Conservation (phyloP, 495 filamentous ascomycete genomes). For the Hypoxylon perforatum region DNA sequence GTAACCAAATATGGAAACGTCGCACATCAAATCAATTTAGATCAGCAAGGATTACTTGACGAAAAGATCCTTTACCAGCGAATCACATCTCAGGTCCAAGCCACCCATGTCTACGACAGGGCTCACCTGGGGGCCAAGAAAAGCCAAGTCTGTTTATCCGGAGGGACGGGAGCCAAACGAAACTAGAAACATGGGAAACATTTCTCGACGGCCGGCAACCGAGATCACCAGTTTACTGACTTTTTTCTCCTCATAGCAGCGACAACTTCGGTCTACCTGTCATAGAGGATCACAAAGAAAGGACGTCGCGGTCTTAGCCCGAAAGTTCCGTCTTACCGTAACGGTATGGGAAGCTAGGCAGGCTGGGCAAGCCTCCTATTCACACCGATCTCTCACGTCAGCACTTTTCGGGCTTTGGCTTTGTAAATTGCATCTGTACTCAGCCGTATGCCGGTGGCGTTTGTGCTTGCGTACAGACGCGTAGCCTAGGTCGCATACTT, state of each 20-base stretch:
- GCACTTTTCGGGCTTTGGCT: constrained; percentile 26
- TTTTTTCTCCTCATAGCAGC: constrained; percentile 19
- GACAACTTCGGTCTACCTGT: constrained; percentile 1
- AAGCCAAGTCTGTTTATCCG: constrained; percentile 38
- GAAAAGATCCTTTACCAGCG: constrained; percentile 24
- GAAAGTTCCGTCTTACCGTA: constrained; percentile 5
- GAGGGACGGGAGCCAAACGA: constrained; percentile 40
- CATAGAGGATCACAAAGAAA: constrained; percentile 2
- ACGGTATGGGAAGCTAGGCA: not conserved
- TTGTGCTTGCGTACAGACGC: constrained; percentile 28
- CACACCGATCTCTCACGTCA: constrained; percentile 37
- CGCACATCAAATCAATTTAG: constrained; percentile 36
- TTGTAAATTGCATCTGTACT: constrained; percentile 29
- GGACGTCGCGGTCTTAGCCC: not conserved
- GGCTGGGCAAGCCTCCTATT: constrained; percentile 25
- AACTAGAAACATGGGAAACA: constrained; percentile 32
- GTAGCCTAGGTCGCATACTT: constrained; percentile 14
- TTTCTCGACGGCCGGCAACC: constrained; percentile 11
- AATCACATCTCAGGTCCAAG: constrained; percentile 31
- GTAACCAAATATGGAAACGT: constrained; percentile 27
- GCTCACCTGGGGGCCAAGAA: constrained; percentile 32
- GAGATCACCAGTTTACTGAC: constrained; percentile 12
- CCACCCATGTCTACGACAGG: constrained; percentile 25
- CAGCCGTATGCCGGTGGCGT: constrained; percentile 21
- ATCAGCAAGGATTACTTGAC: constrained; percentile 28